phyloP scores from a whole-genome alignment of 2,329 filamentous ascomycete genomes.

The Lomentospora prolificans region DNA sequence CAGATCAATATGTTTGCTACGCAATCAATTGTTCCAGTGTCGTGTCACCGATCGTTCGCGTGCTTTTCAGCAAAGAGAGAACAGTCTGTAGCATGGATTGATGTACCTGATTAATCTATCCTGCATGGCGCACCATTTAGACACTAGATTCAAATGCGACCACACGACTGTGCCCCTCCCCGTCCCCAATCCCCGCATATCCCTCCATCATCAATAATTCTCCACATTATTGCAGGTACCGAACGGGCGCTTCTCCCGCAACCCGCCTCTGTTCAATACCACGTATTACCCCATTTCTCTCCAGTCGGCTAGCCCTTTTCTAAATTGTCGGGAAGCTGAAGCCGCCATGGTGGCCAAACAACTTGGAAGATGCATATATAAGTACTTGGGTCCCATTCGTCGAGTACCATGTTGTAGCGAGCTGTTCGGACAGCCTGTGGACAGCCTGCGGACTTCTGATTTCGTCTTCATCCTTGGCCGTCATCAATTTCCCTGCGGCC shows the following conservation, averaged over 20 bases:
- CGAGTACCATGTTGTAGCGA: no score
- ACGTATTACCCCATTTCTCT: background rate
- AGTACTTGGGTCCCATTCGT: no score
- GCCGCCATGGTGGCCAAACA: no score
- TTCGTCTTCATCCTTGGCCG: no score
- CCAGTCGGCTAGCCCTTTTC: background rate
- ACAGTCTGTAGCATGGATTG: background rate
- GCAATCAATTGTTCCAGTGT: no score
- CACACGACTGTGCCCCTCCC: background rate
- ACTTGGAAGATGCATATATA: no score
- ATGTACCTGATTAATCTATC: background rate
- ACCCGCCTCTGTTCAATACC: background rate
- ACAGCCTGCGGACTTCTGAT: no score
- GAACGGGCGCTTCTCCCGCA: background rate
- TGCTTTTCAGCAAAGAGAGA: no score
- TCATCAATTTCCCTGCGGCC: no score
- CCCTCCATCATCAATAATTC: background rate
- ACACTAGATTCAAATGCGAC: background rate
- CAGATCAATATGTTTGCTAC: no score
- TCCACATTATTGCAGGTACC: conserved; percentile 1
- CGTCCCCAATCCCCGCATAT: background rate
- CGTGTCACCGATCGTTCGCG: no score
- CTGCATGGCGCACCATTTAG: background rate
- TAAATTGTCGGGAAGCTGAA: background rate
- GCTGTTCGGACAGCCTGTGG: no score